A percentile compares a stretch with the other conserved stretches of the same genome.
These are phyloP conservation scores for Fragilaria crotonensis DNA, from an alignment of 108 stramenopile species.

Conservation along the genomic window DNA sequence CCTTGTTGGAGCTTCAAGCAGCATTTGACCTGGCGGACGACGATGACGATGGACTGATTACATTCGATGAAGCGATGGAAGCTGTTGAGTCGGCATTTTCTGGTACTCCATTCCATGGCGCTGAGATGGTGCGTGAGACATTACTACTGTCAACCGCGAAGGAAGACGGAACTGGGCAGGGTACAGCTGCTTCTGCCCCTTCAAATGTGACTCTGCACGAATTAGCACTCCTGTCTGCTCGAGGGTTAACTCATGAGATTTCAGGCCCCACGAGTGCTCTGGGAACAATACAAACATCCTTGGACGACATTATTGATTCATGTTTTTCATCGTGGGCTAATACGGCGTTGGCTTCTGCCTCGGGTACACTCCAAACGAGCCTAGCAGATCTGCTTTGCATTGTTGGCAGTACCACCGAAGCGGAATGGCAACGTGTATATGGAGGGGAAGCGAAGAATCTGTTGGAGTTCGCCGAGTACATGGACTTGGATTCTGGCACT, in stretches of 20 bases:
- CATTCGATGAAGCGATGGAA: conserved; percentile 84
- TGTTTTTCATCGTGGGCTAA: conserved; percentile 76
- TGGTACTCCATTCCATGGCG: conserved; percentile 80
- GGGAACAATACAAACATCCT: conserved; percentile 72
- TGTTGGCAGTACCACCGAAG: conserved; percentile 33
- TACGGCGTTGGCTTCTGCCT: conserved; percentile 25
- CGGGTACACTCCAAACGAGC: neutral
- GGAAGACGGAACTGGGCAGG: conserved; percentile 12
- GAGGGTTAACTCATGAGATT: conserved; percentile 70
- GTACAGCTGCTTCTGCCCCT: conserved; percentile 11
- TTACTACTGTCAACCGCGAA: conserved; percentile 42
- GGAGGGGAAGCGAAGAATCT: neutral
- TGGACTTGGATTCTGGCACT: neutral
- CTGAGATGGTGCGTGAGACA: conserved; percentile 83
- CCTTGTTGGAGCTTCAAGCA: conserved; percentile 60
- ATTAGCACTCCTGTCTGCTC: conserved; percentile 68
- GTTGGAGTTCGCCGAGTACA: neutral
- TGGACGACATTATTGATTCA: conserved; percentile 59
- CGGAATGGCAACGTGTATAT: conserved; percentile 60
- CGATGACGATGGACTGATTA: conserved; percentile 80
- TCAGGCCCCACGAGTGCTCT: conserved; percentile 69
- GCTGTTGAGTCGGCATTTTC: conserved; percentile 85
- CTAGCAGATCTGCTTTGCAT: neutral
- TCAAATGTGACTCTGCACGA: conserved; percentile 75
- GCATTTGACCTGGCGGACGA: conserved; percentile 86